Conservation (phyloP, 768 basidiomycete genomes). For the Agaricus sinodeliciosus region DNA sequence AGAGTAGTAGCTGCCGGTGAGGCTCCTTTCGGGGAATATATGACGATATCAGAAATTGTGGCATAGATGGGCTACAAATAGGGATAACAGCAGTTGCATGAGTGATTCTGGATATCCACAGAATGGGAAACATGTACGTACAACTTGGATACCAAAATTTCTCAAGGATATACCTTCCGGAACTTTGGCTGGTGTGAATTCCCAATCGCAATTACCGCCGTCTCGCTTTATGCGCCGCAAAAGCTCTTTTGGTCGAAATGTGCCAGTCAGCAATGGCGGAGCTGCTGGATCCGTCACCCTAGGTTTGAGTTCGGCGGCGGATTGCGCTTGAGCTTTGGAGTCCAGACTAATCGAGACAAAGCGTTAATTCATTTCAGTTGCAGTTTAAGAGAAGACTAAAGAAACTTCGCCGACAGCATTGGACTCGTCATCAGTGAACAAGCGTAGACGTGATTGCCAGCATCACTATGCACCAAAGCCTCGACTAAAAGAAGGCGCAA, state of each 20-base stretch:
- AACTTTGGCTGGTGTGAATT: constrained; percentile 65
- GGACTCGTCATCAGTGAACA: background rate
- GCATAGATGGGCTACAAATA: constrained; percentile 67
- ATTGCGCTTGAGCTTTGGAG: background rate
- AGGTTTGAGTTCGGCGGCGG: background rate
- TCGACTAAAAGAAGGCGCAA: background rate
- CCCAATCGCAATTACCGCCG: constrained; percentile 32
- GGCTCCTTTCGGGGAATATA: constrained; percentile 74
- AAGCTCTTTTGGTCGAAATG: constrained; percentile 43
- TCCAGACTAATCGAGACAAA: constrained; percentile 2
- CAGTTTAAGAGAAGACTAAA: background rate
- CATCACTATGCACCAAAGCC: background rate
- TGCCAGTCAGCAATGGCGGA: constrained; percentile 40
- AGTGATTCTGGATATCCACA: too few species aligned
- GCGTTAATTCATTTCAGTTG: constrained; percentile 3
- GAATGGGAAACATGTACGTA: constrained; percentile 33
- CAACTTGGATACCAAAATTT: constrained; percentile 87
- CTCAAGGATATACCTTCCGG: constrained; percentile 80
- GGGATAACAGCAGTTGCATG: background rate
- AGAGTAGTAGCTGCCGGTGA: constrained; percentile 49
- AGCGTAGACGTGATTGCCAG: background rate
- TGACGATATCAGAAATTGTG: constrained; percentile 82
- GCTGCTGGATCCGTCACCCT: constrained; percentile 19
- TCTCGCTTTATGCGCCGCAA: constrained; percentile 19
- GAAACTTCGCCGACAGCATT: background rate